phyloP scores from a whole-genome alignment of 192 early-diverging fungal species.

The Backusella liffmaniae region DNA sequence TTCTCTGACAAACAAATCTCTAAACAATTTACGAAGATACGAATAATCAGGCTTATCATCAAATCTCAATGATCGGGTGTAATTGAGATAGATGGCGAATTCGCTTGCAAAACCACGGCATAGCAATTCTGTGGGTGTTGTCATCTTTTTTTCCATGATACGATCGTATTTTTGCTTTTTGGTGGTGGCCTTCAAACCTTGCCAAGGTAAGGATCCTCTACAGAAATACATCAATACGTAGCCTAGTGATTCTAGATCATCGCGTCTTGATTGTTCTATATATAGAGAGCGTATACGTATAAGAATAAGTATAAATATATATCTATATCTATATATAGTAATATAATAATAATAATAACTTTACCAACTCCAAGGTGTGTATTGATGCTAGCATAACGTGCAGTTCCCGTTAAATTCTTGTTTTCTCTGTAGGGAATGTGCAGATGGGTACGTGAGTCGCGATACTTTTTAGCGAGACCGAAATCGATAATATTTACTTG shows the following conservation, averaged over 20 bases:
- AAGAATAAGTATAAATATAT: not conserved
- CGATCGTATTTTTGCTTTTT: constrained; percentile 95
- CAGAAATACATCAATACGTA: constrained; percentile 92
- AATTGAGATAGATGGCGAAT: constrained; percentile 87
- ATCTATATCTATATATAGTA: not conserved
- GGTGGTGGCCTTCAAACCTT: constrained; percentile 84
- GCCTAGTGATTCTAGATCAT: constrained; percentile 85
- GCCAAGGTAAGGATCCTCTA: constrained; percentile 86
- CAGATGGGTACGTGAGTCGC: constrained; percentile 77
- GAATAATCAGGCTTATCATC: constrained; percentile 93
- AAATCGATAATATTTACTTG: constrained; percentile 89
- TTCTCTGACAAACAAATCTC: constrained; percentile 85
- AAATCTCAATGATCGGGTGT: constrained; percentile 78
- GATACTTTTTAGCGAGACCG: constrained; percentile 85
- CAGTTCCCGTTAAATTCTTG: constrained; percentile 89
- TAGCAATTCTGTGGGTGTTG: constrained; percentile 78
- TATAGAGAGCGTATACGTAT: not conserved
- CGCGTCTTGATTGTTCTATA: constrained; percentile 82
- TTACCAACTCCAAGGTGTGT: constrained; percentile 75
- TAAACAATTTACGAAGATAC: constrained; percentile 85
- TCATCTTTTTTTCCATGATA: constrained; percentile 95
- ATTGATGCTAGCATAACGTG: constrained; percentile 88
- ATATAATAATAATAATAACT: not conserved
- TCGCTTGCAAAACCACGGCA: constrained; percentile 82
- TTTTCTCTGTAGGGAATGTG: constrained; percentile 91